Conservation (phyloP, 73 alveolate species). For the Durusdinium trenchii region DNA sequence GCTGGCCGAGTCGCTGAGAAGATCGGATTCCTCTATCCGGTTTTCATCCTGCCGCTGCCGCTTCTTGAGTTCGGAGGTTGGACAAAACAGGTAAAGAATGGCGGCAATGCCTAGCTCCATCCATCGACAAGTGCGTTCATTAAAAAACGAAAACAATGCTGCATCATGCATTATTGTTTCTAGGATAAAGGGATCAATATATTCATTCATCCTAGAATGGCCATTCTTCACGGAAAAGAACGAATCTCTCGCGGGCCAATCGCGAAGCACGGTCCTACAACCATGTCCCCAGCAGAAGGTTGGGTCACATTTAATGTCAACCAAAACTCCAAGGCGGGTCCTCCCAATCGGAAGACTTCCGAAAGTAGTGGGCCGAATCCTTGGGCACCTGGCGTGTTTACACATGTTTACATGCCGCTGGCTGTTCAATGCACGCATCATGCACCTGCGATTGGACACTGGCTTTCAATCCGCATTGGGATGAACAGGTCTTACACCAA, state of each 20-base stretch:
- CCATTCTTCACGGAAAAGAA: too few species aligned
- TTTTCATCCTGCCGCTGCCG: not conserved
- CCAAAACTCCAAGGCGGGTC: not conserved
- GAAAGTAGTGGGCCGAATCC: slow-evolving; percentile 40
- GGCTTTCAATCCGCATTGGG: not conserved
- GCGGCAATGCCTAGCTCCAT: too few species aligned
- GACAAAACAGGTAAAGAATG: too few species aligned
- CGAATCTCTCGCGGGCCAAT: too few species aligned
- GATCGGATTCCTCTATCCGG: not conserved
- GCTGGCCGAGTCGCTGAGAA: too few species aligned
- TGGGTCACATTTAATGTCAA: too few species aligned
- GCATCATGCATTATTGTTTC: too few species aligned
- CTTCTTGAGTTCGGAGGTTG: not conserved
- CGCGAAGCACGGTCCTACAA: not conserved
- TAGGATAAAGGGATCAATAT: too few species aligned
- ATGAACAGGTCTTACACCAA: not conserved
- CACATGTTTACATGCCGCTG: not conserved
- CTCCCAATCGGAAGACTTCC: slow-evolving; percentile 51
- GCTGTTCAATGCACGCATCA: not conserved
- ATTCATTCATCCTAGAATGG: too few species aligned
- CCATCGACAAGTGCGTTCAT: too few species aligned
- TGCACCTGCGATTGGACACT: not conserved
- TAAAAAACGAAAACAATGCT: too few species aligned
- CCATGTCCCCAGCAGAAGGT: too few species aligned
- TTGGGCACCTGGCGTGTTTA: slow-evolving; percentile 30